A percentile compares a stretch with the other conserved stretches of the same genome.
Evolutionary conservation across 768 basidiomycete genomes (phyloP).

Genomic region (Imleria badia): DNA sequence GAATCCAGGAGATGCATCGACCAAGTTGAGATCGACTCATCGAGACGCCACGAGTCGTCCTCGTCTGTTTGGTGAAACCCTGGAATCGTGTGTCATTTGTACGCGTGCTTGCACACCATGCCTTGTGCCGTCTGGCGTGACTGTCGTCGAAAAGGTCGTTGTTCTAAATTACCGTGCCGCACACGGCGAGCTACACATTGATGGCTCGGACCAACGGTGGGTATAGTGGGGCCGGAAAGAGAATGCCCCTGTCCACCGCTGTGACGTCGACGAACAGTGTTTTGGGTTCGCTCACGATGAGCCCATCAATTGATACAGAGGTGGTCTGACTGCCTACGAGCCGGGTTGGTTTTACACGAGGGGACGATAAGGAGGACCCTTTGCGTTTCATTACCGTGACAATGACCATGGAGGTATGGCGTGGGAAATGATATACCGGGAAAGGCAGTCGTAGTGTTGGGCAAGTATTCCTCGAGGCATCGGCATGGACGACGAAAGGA

Average conservation of each 20-base stretch:
- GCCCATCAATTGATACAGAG: not conserved
- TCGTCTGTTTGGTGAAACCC: not conserved
- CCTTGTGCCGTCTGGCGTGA: not conserved
- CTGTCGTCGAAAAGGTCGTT: constrained; percentile 4
- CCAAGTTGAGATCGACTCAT: constrained; percentile 1
- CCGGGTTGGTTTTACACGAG: constrained; percentile 1
- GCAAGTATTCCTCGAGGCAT: constrained; percentile 30
- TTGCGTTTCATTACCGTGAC: constrained; percentile 24
- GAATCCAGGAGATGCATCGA: not conserved
- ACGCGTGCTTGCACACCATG: not conserved
- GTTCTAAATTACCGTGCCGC: constrained; percentile 21
- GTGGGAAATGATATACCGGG: constrained; percentile 13
- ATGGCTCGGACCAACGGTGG: constrained; percentile 20
- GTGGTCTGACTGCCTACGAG: not conserved
- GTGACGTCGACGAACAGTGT: constrained; percentile 10
- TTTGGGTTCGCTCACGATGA: not conserved
- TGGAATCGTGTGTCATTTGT: constrained; percentile 4
- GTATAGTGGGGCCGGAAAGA: constrained; percentile 20
- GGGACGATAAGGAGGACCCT: constrained; percentile 4
- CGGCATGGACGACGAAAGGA: constrained; percentile 25
- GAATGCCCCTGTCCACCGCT: constrained; percentile 2
- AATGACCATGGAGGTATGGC: constrained; percentile 11
- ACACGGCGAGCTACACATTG: not conserved
- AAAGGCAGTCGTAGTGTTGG: constrained; percentile 25
- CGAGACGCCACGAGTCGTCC: not conserved